Conservation (phyloP, 371 early-diverging fungal genomes). For the Mucor mucedo region DNA sequence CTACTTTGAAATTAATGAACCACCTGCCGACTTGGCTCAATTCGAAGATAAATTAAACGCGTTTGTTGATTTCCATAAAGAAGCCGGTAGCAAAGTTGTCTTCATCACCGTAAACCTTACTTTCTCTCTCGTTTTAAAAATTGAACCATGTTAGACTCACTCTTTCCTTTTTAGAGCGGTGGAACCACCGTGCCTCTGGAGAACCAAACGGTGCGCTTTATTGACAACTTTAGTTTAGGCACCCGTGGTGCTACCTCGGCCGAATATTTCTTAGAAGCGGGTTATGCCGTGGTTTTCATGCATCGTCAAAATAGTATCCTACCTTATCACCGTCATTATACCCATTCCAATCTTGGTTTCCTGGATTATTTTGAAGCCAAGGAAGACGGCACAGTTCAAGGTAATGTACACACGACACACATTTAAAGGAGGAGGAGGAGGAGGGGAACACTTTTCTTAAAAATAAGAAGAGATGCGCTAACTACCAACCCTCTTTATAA, state of each 20-base stretch:
- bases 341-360: slow-evolving; percentile 75
- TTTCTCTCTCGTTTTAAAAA: background rate
- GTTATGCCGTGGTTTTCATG: slow-evolving; percentile 96
- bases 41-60: slow-evolving; percentile 64
- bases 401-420: slow-evolving; percentile 40
- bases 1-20: slow-evolving; percentile 79
- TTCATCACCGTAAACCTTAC: slow-evolving; percentile 73
- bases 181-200: slow-evolving; percentile 98
- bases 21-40: slow-evolving; percentile 74
- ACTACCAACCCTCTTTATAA: no score
- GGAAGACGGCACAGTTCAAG: slow-evolving; percentile 62
- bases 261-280: slow-evolving; percentile 90
- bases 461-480: no score
- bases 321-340: slow-evolving; percentile 92
- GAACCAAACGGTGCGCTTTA: slow-evolving; percentile 96
- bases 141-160: background rate
- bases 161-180: slow-evolving; percentile 75
- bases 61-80: slow-evolving; percentile 74
- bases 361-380: slow-evolving; percentile 77
- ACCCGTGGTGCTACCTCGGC: slow-evolving; percentile 96
- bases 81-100: slow-evolving; percentile 68
- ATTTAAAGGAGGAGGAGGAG: background rate
- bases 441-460: background rate
- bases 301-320: slow-evolving; percentile 92
- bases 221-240: slow-evolving; percentile 98